Evolutionary conservation across 352 stramenopile genomes (phyloP).

Genomic region (Phytopythium sindhum): DNA sequence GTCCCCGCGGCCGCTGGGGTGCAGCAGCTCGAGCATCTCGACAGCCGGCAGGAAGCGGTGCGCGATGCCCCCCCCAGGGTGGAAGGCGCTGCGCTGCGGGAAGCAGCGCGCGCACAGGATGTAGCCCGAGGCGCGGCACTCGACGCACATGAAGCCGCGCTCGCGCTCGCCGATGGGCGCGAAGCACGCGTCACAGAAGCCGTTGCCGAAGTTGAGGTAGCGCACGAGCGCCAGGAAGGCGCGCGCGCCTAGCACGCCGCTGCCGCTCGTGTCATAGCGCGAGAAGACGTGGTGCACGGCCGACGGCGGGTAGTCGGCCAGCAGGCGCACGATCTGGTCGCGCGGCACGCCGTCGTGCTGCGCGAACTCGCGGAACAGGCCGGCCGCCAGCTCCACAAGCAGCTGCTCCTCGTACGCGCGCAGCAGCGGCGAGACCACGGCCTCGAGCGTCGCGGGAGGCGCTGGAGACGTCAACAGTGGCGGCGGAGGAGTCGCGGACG

Average conservation of each 20-base stretch:
- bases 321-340: constrained; percentile 25
- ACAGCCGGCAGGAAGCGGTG: constrained; percentile 28
- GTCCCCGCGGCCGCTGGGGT: constrained; percentile 21
- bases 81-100: constrained; percentile 20
- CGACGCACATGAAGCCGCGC: constrained; percentile 33
- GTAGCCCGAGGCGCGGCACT: constrained; percentile 27
- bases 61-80: constrained; percentile 7
- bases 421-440: constrained; percentile 24
- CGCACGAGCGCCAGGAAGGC: constrained; percentile 35
- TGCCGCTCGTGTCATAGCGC: constrained; percentile 25
- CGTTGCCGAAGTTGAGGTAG: constrained; percentile 40
- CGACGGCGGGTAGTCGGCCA: constrained; percentile 27
- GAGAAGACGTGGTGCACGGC: constrained; percentile 28
- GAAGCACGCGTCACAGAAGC: constrained; percentile 41
- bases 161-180: constrained; percentile 32
- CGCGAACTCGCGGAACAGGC: constrained; percentile 29
- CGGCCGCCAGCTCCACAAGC: constrained; percentile 34
- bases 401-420: constrained; percentile 34
- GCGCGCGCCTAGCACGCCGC: constrained; percentile 28
- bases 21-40: constrained; percentile 30
- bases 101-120: constrained; percentile 35
- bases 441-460: constrained; percentile 15
- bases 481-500: no score
- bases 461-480: background rate
- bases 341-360: constrained; percentile 27